Conservation (phyloP, 331 rosid species). For the Pyrus hybrid region DNA sequence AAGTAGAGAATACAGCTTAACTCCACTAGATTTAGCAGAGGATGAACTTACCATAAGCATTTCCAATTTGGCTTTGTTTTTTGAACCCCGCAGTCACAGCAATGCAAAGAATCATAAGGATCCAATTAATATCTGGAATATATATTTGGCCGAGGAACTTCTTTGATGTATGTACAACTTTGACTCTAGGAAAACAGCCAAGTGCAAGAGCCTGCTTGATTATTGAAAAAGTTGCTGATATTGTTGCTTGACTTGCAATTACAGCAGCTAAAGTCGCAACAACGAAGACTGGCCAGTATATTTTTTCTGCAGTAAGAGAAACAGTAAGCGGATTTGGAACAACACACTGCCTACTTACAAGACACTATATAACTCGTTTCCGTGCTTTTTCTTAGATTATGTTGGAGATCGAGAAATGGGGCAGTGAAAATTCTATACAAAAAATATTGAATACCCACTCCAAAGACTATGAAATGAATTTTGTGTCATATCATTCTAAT, state of each 20-base stretch:
- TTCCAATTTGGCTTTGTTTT: constrained; percentile 93
- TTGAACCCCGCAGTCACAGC: constrained; percentile 93
- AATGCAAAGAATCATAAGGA: constrained; percentile 96
- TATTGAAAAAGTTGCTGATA: constrained; percentile 88
- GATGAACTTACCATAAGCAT: constrained; percentile 80
- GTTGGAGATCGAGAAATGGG: neutral
- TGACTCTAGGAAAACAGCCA: constrained; percentile 98
- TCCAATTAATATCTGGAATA: constrained; percentile 93
- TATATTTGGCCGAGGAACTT: constrained; percentile 90
- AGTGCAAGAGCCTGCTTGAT: constrained; percentile 97
- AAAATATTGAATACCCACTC: neutral
- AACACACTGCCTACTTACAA: neutral
- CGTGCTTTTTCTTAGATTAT: neutral
- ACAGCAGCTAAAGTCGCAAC: constrained; percentile 91
- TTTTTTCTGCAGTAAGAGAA: constrained; percentile 42
- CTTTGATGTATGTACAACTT: constrained; percentile 90
- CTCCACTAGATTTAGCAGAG: constrained; percentile 6
- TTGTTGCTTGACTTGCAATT: constrained; percentile 97
- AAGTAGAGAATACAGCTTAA: neutral
- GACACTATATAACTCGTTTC: neutral
- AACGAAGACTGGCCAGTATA: constrained; percentile 94
- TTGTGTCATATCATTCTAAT: neutral
- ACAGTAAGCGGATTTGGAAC: neutral
- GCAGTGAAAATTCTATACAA: neutral
- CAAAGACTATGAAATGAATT: neutral